Conservation (phyloP, 192 early-diverging fungal species). For the Umbelopsis sp. region DNA sequence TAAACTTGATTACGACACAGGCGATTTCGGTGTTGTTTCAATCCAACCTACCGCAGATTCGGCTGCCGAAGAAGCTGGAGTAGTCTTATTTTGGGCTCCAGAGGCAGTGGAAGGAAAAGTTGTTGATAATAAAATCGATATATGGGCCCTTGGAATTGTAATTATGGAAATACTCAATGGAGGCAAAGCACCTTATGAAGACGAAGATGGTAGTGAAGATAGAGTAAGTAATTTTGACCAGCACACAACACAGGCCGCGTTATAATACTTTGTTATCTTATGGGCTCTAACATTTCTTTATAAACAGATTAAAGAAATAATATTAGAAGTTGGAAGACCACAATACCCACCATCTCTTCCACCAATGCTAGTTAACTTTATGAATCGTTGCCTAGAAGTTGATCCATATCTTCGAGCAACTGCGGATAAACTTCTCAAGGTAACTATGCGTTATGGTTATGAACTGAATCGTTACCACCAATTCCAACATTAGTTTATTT, state of each 20-base stretch:
- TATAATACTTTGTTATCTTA: conserved; percentile 7
- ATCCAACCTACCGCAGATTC: conserved; percentile 38
- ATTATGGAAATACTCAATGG: conserved; percentile 41
- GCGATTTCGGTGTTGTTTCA: conserved; percentile 43
- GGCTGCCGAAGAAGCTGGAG: conserved; percentile 39
- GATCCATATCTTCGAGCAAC: conserved; percentile 30
- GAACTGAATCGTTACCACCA: no score
- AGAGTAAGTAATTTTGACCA: conserved; percentile 25
- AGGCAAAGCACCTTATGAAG: conserved; percentile 42
- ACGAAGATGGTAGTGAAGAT: conserved; percentile 39
- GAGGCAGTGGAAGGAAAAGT: conserved; percentile 34
- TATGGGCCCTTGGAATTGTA: conserved; percentile 45
- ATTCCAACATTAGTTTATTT: no score
- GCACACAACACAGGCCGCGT: no score
- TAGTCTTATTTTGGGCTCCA: conserved; percentile 44
- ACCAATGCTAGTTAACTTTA: conserved; percentile 30
- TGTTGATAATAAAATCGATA: conserved; percentile 38
- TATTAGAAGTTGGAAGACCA: conserved; percentile 28
- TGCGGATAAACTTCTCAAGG: conserved; percentile 27
- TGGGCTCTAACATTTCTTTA: neutral
- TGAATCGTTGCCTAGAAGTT: conserved; percentile 33
- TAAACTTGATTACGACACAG: conserved; percentile 4
- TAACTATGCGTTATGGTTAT: neutral
- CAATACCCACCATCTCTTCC: conserved; percentile 29
- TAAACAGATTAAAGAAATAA: conserved; percentile 38